Evolutionary conservation across 768 basidiomycete genomes (phyloP).

Genomic region (Boletellus sp.): DNA sequence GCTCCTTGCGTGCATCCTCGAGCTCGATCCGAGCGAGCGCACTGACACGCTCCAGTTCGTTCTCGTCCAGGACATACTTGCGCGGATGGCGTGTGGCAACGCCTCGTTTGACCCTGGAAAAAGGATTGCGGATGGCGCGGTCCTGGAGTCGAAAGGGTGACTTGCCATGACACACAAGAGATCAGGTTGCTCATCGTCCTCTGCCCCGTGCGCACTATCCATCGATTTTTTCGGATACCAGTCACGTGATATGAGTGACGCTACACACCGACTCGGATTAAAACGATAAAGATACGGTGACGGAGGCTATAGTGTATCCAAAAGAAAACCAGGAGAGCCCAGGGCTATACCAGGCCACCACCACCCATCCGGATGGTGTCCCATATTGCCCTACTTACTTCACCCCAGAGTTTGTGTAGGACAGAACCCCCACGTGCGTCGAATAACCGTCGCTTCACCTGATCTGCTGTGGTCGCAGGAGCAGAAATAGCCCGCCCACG

Average conservation of each 20-base stretch:
- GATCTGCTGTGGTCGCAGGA: slow-evolving; percentile 45
- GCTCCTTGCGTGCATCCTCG: slow-evolving; percentile 84
- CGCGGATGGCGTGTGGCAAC: slow-evolving; percentile 68
- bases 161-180: slow-evolving; percentile 62
- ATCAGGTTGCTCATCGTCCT: slow-evolving; percentile 54
- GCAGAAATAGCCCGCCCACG: slow-evolving; percentile 31
- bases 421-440: slow-evolving; percentile 37
- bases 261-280: too few species aligned
- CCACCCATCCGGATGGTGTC: slow-evolving; percentile 78
- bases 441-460: slow-evolving; percentile 53
- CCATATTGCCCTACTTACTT: slow-evolving; percentile 47
- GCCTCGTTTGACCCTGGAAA: slow-evolving; percentile 72
- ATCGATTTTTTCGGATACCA: slow-evolving; percentile 5
- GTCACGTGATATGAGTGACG: slow-evolving; percentile 18
- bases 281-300: slow-evolving; percentile 18
- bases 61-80: slow-evolving; percentile 88
- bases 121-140: neutral
- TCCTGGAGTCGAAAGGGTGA: neutral
- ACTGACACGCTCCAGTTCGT: slow-evolving; percentile 87
- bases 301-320: neutral
- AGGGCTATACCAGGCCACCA: slow-evolving; percentile 59
- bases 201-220: neutral
- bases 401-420: slow-evolving; percentile 46
- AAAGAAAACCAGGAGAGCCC: neutral
- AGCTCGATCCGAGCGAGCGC: slow-evolving; percentile 82